Conservation (phyloP, 192 early-diverging fungal species). For the Dimargaris cristalligena region DNA sequence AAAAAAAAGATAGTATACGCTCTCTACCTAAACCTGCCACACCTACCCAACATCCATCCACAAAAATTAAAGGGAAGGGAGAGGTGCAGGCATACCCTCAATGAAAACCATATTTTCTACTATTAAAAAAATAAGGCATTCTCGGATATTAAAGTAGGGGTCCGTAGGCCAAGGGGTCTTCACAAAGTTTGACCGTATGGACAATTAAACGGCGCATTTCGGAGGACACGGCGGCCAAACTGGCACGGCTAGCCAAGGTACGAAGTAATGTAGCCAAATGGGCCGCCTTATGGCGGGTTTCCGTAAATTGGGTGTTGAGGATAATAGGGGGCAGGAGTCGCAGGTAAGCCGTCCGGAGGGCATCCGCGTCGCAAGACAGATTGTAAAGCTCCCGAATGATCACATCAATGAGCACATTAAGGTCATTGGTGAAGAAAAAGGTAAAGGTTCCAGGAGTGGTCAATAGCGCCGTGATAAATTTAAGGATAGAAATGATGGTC, state of each 20-base stretch:
- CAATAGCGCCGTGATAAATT: slow-evolving; percentile 56
- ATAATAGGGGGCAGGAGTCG: slow-evolving; percentile 45
- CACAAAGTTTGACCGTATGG: slow-evolving; percentile 5
- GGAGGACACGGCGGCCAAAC: neutral
- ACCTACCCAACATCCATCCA: too few relatives aligned
- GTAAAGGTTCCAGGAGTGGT: slow-evolving; percentile 35
- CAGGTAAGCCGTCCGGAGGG: slow-evolving; percentile 50
- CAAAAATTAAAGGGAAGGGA: too few relatives aligned
- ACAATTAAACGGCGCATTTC: neutral
- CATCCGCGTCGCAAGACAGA: slow-evolving; percentile 45
- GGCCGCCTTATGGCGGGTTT: slow-evolving; percentile 7
- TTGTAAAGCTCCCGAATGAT: slow-evolving; percentile 66
- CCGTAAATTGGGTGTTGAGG: slow-evolving; percentile 36
- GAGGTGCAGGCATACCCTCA: neutral
- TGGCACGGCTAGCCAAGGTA: neutral
- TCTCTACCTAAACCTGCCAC: too few relatives aligned
- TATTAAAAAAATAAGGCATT: neutral
- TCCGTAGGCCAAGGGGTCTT: slow-evolving; percentile 8
- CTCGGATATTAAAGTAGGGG: neutral
- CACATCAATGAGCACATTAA: slow-evolving; percentile 73
- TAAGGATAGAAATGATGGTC: slow-evolving; percentile 39
- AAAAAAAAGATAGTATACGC: too few relatives aligned
- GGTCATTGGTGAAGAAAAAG: slow-evolving; percentile 89
- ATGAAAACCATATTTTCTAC: neutral
- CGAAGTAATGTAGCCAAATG: slow-evolving; percentile 4